Conservation (phyloP, 352 stramenopile species). For the Phytopythium mirpurense region DNA sequence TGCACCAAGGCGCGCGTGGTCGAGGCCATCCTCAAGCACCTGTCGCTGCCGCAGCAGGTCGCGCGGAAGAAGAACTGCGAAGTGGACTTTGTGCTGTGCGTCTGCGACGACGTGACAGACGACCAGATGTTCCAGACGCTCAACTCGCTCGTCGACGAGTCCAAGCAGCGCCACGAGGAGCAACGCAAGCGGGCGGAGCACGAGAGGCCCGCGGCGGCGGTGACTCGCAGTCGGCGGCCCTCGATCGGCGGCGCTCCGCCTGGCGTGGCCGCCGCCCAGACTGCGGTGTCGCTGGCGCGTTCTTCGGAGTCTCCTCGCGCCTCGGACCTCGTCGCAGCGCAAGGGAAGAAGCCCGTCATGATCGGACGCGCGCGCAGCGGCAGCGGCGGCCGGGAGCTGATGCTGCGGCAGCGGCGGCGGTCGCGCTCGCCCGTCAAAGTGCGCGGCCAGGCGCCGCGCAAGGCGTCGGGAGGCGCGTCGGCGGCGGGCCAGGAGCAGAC, state of each 20-base stretch:
- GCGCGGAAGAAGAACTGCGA: constrained; percentile 54
- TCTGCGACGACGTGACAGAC: constrained; percentile 85
- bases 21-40: constrained; percentile 65
- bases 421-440: constrained; percentile 7
- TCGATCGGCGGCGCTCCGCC: constrained; percentile 13
- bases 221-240: constrained; percentile 22
- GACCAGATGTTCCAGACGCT: constrained; percentile 90
- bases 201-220: constrained; percentile 24
- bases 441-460: neutral
- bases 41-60: constrained; percentile 68
- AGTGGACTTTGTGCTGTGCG: constrained; percentile 86
- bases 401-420: constrained; percentile 3
- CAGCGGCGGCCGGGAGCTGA: constrained; percentile 1
- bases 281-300: neutral
- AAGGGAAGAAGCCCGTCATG: constrained; percentile 2
- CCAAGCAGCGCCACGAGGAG: constrained; percentile 64
- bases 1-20: constrained; percentile 77
- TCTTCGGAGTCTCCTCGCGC: too few species aligned
- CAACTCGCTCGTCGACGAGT: constrained; percentile 68
- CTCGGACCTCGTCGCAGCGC: too few species aligned
- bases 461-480: neutral
- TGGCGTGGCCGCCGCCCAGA: constrained; percentile 5
- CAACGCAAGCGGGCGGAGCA: constrained; percentile 10
- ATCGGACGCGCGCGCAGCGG: constrained; percentile 2
- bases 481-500: constrained; percentile 10